Base-by-base conservation (phyloP, 768 basidiomycete species). In the Lyophyllum decastes region DNA sequence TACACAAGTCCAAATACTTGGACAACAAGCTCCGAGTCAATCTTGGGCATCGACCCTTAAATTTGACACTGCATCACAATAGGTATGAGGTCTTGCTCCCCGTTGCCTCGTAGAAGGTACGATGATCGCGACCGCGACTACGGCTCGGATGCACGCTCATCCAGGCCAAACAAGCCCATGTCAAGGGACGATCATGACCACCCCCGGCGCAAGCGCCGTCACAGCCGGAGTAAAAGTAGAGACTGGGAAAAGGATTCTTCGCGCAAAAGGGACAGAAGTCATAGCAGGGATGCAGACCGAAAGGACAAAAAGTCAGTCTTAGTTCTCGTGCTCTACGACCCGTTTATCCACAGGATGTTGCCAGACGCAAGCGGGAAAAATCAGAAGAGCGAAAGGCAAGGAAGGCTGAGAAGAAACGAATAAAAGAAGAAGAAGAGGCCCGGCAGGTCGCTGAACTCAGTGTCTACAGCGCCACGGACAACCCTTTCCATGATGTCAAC, bases 401-500 rank as follows among this genome's bases (percentile, higher is more conserved):
- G 61, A 96, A 92, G 67, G 88, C 87, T 7, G 94, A 96, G 66
- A 97, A 95, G 78, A 89, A 85, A 68, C 82, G 89, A 33, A 82
- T 86, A 43, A 85, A 78, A 62, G 90, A 92, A 55, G 92, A 94
- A 63, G 95, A 96, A 65, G 94, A 97, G 67, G 89, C 92, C 22
- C 88, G 95, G 25, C 88, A 90, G 64, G 89, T 97, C 16, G 94
- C 94, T 10, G 96, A 98, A 73, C 82, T 98, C 43, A 95, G 94
- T 63, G 90, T 97, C 62, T 98, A 98, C 78, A 95, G 94, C 63
- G 92, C 95, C 47, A 87, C 88, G 12, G 95, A 98, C 79, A 99
- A 98, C 68, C 97, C 97, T 0, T 99, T 98, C 78, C 94, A 97
- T 74, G 97, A 98, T 66, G 88, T 93, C 60, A 98, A 98, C 72